phyloP scores from a whole-genome alignment of 192 early-diverging fungal species.

The Backusella circina region DNA sequence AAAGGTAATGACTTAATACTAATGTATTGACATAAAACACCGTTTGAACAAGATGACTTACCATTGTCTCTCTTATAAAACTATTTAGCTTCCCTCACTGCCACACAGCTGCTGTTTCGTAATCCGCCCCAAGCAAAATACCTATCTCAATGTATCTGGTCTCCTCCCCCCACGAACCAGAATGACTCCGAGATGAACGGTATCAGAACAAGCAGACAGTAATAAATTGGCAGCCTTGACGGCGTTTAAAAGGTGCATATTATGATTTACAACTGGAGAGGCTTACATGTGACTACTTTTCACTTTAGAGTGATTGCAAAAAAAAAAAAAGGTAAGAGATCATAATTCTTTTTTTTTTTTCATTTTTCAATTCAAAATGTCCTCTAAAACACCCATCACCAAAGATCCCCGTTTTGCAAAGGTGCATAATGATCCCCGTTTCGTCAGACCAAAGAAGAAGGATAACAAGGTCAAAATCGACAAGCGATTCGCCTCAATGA shows the following conservation, averaged over 20 bases:
- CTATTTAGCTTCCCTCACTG: too few relatives aligned
- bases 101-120: too few relatives aligned
- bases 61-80: too few relatives aligned
- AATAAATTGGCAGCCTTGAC: too few relatives aligned
- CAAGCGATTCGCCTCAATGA: slow-evolving; percentile 81
- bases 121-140: too few relatives aligned
- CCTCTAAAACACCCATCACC: slow-evolving; percentile 27
- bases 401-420: slow-evolving; percentile 75
- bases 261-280: background rate
- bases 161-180: too few relatives aligned
- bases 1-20: too few relatives aligned
- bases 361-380: background rate
- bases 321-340: background rate
- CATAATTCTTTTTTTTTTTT: background rate
- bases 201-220: too few relatives aligned
- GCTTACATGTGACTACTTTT: background rate
- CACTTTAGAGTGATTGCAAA: background rate
- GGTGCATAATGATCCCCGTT: slow-evolving; percentile 80
- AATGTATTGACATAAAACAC: too few relatives aligned
- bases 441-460: slow-evolving; percentile 69
- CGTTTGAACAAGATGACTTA: too few relatives aligned
- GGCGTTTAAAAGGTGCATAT: background rate
- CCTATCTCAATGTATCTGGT: too few relatives aligned
- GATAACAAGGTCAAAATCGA: slow-evolving; percentile 85
- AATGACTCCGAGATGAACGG: too few relatives aligned